A percentile compares a stretch with the other conserved stretches of the same genome.
Evolutionary conservation across 257 asterid species (phyloP).

Genomic region (Marsdenia floribunda): DNA sequence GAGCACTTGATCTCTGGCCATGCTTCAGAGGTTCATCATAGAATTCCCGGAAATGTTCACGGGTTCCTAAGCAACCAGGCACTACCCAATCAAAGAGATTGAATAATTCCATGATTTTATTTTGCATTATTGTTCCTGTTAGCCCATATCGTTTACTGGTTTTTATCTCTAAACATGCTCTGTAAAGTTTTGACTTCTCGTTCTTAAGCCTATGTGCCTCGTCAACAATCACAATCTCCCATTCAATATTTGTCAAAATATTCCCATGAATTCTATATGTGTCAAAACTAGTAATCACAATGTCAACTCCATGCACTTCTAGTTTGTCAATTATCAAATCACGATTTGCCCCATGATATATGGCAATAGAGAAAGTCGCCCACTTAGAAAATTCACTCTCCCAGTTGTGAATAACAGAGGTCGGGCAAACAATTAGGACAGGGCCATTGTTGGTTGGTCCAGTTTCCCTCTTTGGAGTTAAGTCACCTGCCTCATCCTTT

Average conservation of each 20-base stretch:
- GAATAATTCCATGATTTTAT: conserved; percentile 84
- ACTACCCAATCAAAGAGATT: conserved; percentile 78
- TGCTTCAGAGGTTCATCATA: conserved; percentile 96
- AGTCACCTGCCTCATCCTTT: conserved; percentile 40
- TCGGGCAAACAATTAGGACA: conserved; percentile 73
- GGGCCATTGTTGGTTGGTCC: conserved; percentile 43
- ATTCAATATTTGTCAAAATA: conserved; percentile 50
- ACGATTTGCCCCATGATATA: conserved; percentile 86
- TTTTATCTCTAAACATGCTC: conserved; percentile 55
- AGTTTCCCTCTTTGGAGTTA: conserved; percentile 24
- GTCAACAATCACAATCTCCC: conserved; percentile 83
- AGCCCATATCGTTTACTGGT: conserved; percentile 88
- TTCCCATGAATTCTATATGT: conserved; percentile 78
- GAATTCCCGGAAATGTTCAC: conserved; percentile 90
- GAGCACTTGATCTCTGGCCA: conserved; percentile 93
- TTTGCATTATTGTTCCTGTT: conserved; percentile 94
- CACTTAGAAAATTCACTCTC: conserved; percentile 84
- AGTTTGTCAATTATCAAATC: conserved; percentile 68
- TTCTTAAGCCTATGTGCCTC: conserved; percentile 96
- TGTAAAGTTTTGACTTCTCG: conserved; percentile 82
- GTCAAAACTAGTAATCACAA: conserved; percentile 89
- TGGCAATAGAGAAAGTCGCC: conserved; percentile 69
- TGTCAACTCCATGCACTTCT: conserved; percentile 53
- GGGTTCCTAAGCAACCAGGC: conserved; percentile 84
- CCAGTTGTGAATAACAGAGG: conserved; percentile 94